Evolutionary conservation across 768 basidiomycete genomes (phyloP).

Genomic region (Mycena maculata): DNA sequence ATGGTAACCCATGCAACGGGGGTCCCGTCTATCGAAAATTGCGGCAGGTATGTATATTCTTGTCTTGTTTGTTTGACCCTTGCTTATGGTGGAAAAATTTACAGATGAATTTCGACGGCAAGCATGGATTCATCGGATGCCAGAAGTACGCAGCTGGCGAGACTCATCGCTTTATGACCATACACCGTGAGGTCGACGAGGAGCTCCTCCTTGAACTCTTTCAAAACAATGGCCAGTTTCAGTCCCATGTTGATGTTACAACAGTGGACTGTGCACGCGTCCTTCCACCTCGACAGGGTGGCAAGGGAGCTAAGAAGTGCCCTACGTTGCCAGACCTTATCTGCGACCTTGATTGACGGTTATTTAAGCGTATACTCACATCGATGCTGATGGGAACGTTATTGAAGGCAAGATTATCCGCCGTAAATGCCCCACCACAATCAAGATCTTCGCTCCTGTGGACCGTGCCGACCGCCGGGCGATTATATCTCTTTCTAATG

Average conservation of each 20-base stretch:
- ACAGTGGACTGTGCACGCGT: conserved; percentile 5
- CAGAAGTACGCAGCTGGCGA: background rate
- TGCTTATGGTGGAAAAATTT: background rate
- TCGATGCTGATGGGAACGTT: conserved; percentile 13
- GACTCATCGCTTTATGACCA: conserved; percentile 17
- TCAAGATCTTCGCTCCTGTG: conserved; percentile 28
- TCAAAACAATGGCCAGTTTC: conserved; percentile 22
- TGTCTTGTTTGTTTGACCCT: too few species aligned
- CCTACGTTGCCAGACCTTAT: background rate
- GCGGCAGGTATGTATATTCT: background rate
- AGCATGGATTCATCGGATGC: conserved; percentile 20
- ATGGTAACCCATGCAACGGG: background rate
- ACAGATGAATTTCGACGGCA: conserved; percentile 19
- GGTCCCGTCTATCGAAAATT: background rate
- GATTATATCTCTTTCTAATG: conserved; percentile 18
- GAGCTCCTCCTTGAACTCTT: conserved; percentile 11
- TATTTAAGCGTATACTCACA: conserved; percentile 28
- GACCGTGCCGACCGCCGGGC: conserved; percentile 22
- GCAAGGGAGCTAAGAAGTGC: conserved; percentile 7
- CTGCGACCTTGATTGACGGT: too few species aligned
- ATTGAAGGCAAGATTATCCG: conserved; percentile 20
- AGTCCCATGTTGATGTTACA: background rate
- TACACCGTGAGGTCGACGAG: conserved; percentile 22
- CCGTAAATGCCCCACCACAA: conserved; percentile 18
- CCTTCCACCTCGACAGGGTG: conserved; percentile 8